Evolutionary conservation across 2,329 filamentous ascomycete genomes (phyloP), one percentile per base, ranked within the genome.

Genomic region (Xylariaceae sp.): DNA sequence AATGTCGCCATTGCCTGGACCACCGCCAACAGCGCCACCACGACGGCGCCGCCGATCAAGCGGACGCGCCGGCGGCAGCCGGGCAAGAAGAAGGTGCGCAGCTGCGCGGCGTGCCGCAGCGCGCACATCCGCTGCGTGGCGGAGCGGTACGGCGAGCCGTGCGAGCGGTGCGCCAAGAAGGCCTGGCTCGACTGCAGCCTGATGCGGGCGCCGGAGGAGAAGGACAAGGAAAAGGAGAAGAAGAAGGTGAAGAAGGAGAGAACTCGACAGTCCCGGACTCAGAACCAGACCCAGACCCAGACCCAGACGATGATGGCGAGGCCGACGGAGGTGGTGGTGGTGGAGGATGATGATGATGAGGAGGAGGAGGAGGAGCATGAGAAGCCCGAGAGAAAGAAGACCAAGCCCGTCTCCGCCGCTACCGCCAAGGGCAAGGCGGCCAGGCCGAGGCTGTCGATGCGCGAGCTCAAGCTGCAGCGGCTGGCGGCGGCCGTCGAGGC

Each of bases 41-140:
- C 19, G 31, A 14, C 21, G 19, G 32, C 24, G 6, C 29, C 36
- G 14, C 23, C 19, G 9, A 12, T 12, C 21, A 21, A 43, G 11
- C 25, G 21, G 12, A 40, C 34, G 5, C 36, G 44, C 10, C 39
- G 37, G 26, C 39, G 44, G 14, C 35, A 22, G 4, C 35, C 38
- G n/a, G 32, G 26, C 18, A 47, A 33, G 35, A 22, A 19, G n/a
- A 33, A 29, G n/a, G 27, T 33, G 3, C n/a, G 22, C 5, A 37
- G 44, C 31, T 47, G 44, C 25, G 27, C 30, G 2, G 31, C 38
- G 5, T 47, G 44, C 22, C 42, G 44, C 7, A 41, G 32, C 1
- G 42, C 44, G 9, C 44, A 47, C 16, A 29, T 47, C 23, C 29
- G 40, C 34, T 47, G 44, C 12, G 42, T 47, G 19, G 44, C 44